These are phyloP conservation scores for Balansia obtecta DNA, from an alignment of 2,329 filamentous ascomycete genomes.

Conservation along the genomic window DNA sequence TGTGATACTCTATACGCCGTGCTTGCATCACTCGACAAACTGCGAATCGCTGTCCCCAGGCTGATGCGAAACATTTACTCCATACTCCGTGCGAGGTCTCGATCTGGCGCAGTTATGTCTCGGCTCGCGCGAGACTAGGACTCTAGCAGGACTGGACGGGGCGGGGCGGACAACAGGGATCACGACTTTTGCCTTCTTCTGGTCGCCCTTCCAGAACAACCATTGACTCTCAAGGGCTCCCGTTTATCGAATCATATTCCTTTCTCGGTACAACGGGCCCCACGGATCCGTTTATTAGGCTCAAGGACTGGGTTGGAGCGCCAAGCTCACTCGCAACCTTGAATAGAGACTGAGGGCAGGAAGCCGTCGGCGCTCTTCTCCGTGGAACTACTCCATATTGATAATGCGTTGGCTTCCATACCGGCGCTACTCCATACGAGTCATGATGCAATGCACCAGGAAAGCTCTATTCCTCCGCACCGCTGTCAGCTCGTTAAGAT, in stretches of 20 bases:
- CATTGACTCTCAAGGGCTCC: too few relatives aligned
- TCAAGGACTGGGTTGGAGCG: neutral
- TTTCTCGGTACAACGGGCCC: neutral
- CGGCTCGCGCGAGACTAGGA: constrained; percentile 1
- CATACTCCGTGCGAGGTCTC: too few relatives aligned
- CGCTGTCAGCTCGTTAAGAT: neutral
- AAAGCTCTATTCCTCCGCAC: neutral
- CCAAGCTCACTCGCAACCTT: neutral
- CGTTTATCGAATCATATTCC: neutral
- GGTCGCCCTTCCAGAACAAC: constrained; percentile 7
- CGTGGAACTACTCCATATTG: too few relatives aligned
- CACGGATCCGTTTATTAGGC: neutral
- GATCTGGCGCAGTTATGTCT: neutral
- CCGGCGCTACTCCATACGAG: neutral
- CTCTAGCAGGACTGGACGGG: neutral
- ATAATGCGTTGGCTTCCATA: neutral
- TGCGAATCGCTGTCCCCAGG: neutral
- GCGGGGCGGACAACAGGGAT: neutral
- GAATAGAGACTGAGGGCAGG: too few relatives aligned
- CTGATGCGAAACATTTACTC: neutral
- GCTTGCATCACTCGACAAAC: too few relatives aligned
- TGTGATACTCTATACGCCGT: too few relatives aligned
- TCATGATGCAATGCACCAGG: neutral
- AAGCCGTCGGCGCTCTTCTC: too few relatives aligned
- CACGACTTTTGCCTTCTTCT: constrained; percentile 1